Conservation (phyloP, 2,329 filamentous ascomycete genomes). For the Clathrospora elynae region DNA sequence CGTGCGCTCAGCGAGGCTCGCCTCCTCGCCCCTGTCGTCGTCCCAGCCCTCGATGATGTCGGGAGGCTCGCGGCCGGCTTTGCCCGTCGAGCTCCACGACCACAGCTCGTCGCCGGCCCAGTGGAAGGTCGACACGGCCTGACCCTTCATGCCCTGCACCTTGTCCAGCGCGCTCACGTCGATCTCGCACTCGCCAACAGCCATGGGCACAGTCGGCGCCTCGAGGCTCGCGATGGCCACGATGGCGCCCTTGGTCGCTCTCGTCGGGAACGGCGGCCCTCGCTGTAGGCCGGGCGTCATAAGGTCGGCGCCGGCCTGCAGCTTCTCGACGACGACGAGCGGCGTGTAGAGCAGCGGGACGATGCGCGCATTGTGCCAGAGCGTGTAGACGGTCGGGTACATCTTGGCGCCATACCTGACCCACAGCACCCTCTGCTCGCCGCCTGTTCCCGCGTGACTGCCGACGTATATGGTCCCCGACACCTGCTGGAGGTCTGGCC, state of each 20-base stretch:
- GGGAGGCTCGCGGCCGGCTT: conserved; percentile 59
- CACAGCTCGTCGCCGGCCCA: conserved; percentile 74
- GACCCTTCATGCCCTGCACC: conserved; percentile 66
- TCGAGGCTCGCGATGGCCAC: conserved; percentile 68
- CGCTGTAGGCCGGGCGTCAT: conserved; percentile 71
- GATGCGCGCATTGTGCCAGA: conserved; percentile 67
- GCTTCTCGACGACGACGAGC: conserved; percentile 64
- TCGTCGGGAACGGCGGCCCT: conserved; percentile 66
- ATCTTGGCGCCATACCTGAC: conserved; percentile 64
- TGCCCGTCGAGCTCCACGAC: conserved; percentile 63
- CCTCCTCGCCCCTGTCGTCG: conserved; percentile 41
- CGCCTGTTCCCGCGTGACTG: conserved; percentile 56
- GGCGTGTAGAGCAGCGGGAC: conserved; percentile 69
- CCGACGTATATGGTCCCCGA: conserved; percentile 70
- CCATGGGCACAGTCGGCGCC: conserved; percentile 64
- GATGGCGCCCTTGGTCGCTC: conserved; percentile 63
- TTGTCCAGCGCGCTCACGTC: conserved; percentile 61
- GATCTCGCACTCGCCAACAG: conserved; percentile 68
- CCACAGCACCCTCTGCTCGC: conserved; percentile 67
- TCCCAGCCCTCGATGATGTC: conserved; percentile 60
- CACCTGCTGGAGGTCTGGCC: conserved; percentile 64
- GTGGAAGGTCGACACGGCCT: conserved; percentile 68
- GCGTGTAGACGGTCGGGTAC: conserved; percentile 65
- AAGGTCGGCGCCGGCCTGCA: conserved; percentile 68
- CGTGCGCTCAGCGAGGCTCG: conserved; percentile 47